Conservation (phyloP, 2,329 filamentous ascomycete genomes). For the Stemphylium vesicarium region DNA sequence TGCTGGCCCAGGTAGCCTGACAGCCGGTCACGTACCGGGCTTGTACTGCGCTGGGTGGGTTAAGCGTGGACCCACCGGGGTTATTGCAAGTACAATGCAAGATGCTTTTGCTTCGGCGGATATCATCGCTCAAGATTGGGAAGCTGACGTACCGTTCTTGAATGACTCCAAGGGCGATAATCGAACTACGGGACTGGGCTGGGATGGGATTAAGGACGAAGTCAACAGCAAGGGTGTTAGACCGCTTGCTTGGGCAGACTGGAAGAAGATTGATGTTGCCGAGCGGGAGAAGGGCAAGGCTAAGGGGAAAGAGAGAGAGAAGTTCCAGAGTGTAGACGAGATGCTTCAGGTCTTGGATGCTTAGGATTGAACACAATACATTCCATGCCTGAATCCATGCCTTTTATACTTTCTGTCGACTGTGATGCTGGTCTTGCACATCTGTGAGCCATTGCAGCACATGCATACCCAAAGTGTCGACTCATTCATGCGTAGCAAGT, state of each 20-base stretch:
- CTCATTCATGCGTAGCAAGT: too few relatives aligned
- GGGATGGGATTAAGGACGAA: slow-evolving; percentile 75
- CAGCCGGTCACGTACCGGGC: slow-evolving; percentile 66
- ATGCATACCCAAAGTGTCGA: too few relatives aligned
- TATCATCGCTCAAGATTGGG: slow-evolving; percentile 81
- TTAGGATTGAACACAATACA: background rate
- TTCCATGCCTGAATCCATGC: too few relatives aligned
- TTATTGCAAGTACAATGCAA: slow-evolving; percentile 94
- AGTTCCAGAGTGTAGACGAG: slow-evolving; percentile 62
- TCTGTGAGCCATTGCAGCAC: too few relatives aligned
- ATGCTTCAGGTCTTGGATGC: slow-evolving; percentile 60
- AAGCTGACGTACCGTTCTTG: slow-evolving; percentile 55
- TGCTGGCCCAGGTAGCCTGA: slow-evolving; percentile 46
- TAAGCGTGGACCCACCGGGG: slow-evolving; percentile 90
- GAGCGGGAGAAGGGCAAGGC: slow-evolving; percentile 71
- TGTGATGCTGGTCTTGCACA: too few relatives aligned
- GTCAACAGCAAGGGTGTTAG: slow-evolving; percentile 62
- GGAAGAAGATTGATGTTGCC: slow-evolving; percentile 81
- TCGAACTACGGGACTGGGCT: slow-evolving; percentile 64
- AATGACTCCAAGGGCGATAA: slow-evolving; percentile 47
- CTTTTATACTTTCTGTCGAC: too few relatives aligned
- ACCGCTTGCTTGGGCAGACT: slow-evolving; percentile 81
- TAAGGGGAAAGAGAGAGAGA: slow-evolving; percentile 79
- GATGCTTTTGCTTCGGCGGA: slow-evolving; percentile 92
- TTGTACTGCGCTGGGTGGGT: slow-evolving; percentile 97